phyloP scores from a whole-genome alignment of 1,284 basidiomycete genomes.

The Irpex rosettiformis region DNA sequence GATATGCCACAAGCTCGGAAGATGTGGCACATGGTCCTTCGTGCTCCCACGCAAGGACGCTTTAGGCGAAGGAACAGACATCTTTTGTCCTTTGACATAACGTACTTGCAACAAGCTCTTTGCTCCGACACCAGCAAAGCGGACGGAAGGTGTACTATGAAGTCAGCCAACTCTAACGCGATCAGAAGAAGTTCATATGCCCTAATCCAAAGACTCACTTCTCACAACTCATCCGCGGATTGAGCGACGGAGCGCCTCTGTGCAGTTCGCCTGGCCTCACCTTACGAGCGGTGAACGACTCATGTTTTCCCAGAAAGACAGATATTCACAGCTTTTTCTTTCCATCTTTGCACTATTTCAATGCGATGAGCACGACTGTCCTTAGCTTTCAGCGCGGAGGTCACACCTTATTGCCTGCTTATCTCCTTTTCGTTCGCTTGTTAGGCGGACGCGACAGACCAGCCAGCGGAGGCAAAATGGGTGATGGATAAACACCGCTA shows the following conservation, averaged over 20 bases:
- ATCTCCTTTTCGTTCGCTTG: background rate
- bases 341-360: background rate
- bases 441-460: too few species aligned
- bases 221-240: background rate
- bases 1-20: background rate
- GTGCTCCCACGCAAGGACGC: background rate
- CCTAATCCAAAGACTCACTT: background rate
- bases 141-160: background rate
- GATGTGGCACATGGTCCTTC: background rate
- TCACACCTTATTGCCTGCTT: background rate
- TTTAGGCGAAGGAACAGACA: background rate
- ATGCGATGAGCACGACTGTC: background rate
- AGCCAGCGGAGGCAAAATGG: background rate
- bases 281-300: background rate
- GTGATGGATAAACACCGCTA: background rate
- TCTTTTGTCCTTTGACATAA: background rate
- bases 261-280: background rate
- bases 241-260: background rate
- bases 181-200: constrained; percentile 1
- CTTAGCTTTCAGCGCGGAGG: background rate
- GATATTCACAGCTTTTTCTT: background rate
- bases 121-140: background rate
- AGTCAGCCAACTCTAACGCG: background rate
- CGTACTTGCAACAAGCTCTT: background rate
- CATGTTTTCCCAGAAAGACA: background rate